These are phyloP conservation scores for Heterobasidion parviporum DNA, from an alignment of 1,284 basidiomycete species.

Conservation along the genomic window DNA sequence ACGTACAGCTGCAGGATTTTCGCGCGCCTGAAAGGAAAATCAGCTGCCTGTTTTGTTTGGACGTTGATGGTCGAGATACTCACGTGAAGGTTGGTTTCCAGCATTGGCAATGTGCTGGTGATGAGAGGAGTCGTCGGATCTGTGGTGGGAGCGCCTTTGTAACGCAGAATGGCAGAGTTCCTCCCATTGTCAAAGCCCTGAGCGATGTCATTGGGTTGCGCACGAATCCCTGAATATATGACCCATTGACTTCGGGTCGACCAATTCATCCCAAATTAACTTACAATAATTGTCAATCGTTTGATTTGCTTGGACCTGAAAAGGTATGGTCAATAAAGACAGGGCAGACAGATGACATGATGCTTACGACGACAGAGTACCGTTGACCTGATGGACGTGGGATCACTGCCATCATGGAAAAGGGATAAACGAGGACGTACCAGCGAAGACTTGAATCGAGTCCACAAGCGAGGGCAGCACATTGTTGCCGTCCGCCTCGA, in stretches of 20 bases:
- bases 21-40: background rate
- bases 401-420: background rate
- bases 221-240: conserved; percentile 14
- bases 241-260: background rate
- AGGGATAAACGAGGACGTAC: conserved; percentile 6
- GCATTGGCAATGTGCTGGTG: conserved; percentile 11
- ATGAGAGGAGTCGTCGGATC: conserved; percentile 36
- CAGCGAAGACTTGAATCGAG: conserved; percentile 25
- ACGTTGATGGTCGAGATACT: conserved; percentile 1
- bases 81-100: conserved; percentile 20
- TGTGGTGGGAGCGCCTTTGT: conserved; percentile 29
- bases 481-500: conserved; percentile 41
- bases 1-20: background rate
- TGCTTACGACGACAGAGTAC: conserved; percentile 27
- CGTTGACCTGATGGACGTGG: conserved; percentile 23
- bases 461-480: conserved; percentile 32
- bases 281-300: conserved; percentile 33
- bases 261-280: background rate
- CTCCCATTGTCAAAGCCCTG: conserved; percentile 23
- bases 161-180: conserved; percentile 47
- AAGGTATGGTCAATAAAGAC: background rate
- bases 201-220: conserved; percentile 6
- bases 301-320: conserved; percentile 23
- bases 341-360: conserved; percentile 5
- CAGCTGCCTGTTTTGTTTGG: conserved; percentile 1